These are phyloP conservation scores for Ophiocordyceps robertsii DNA, from an alignment of 2,329 filamentous ascomycete species.

Conservation along the genomic window DNA sequence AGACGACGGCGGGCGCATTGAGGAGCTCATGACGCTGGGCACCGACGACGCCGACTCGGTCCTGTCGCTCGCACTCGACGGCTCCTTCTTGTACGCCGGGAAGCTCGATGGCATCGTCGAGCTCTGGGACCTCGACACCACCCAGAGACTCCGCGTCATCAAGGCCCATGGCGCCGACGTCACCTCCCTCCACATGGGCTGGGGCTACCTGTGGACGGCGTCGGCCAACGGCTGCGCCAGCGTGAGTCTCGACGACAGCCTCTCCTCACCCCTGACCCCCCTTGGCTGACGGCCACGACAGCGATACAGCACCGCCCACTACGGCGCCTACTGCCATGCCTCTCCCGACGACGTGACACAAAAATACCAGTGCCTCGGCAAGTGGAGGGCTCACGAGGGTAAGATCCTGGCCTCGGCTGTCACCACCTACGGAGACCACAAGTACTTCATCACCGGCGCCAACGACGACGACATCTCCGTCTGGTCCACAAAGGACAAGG, in stretches of 20 bases:
- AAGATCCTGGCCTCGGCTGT: constrained; percentile 77
- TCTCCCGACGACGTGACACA: constrained; percentile 48
- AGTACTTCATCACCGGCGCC: constrained; percentile 87
- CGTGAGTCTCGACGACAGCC: constrained; percentile 33
- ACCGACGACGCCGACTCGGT: constrained; percentile 49
- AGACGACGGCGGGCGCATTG: constrained; percentile 35
- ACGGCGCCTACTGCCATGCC: constrained; percentile 39
- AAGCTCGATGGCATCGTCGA: constrained; percentile 80
- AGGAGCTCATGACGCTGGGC: constrained; percentile 54
- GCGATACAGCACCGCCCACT: constrained; percentile 56
- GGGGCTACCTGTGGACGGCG: constrained; percentile 74
- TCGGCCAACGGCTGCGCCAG: constrained; percentile 80
- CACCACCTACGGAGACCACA: constrained; percentile 53
- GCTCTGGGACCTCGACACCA: constrained; percentile 92
- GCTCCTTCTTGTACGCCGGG: constrained; percentile 84
- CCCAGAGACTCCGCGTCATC: constrained; percentile 77
- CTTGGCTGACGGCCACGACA: constrained; percentile 12
- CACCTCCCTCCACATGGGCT: constrained; percentile 74
- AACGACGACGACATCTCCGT: constrained; percentile 84
- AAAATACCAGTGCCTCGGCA: constrained; percentile 66
- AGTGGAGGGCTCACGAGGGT: constrained; percentile 74
- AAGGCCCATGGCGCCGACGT: constrained; percentile 71
- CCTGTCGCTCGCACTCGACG: constrained; percentile 73
- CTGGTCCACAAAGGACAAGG: constrained; percentile 56
- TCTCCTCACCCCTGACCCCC: neutral